These are phyloP conservation scores for Hypomontagnella monticulosa DNA, from an alignment of 495 filamentous ascomycete genomes.

Conservation along the genomic window DNA sequence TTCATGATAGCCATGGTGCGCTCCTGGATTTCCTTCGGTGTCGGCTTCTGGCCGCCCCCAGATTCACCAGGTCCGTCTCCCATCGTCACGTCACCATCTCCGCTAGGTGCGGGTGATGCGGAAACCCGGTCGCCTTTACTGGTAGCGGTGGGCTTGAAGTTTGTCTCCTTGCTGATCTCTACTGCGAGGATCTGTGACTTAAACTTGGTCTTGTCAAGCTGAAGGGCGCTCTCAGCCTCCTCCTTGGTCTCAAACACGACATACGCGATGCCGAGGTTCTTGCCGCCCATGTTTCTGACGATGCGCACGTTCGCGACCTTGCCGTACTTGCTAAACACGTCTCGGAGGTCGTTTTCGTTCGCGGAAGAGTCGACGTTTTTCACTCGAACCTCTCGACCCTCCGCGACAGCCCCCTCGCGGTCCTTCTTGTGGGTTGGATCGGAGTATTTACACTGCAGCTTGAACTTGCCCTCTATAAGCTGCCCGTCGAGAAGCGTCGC, in stretches of 20 bases:
- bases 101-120: constrained; percentile 48
- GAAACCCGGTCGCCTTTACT: constrained; percentile 43
- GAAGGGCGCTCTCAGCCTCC: constrained; percentile 71
- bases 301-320: constrained; percentile 74
- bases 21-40: constrained; percentile 50
- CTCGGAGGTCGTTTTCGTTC: constrained; percentile 72
- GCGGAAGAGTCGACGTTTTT: constrained; percentile 74
- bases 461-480: constrained; percentile 68
- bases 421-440: constrained; percentile 79
- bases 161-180: constrained; percentile 61
- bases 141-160: constrained; percentile 55
- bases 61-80: constrained; percentile 35
- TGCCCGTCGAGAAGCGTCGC: constrained; percentile 78
- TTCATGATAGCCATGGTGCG: constrained; percentile 72
- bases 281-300: constrained; percentile 67
- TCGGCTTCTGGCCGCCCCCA: constrained; percentile 30
- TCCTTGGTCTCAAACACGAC: constrained; percentile 79
- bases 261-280: constrained; percentile 78
- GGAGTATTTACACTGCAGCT: constrained; percentile 81
- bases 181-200: constrained; percentile 76
- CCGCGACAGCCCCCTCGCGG: constrained; percentile 82
- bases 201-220: constrained; percentile 76
- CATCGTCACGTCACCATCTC: constrained; percentile 46
- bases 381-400: constrained; percentile 88
- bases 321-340: constrained; percentile 78